These are phyloP conservation scores for Neurospora tetraspora DNA, from an alignment of 495 filamentous ascomycete genomes.

Conservation along the genomic window DNA sequence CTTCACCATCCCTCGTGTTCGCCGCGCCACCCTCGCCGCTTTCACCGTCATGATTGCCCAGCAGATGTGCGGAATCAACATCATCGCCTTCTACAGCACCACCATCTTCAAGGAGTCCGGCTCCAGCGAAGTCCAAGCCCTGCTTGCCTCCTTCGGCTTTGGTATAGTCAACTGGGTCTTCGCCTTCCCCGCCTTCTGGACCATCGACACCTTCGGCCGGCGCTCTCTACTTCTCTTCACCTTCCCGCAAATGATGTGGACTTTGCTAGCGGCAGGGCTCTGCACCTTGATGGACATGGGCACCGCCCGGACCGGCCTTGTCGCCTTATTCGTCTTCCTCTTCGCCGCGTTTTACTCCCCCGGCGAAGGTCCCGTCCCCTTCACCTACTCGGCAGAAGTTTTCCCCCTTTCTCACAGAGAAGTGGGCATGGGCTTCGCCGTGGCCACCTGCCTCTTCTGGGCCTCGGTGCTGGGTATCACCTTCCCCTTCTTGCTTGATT, in stretches of 20 bases:
- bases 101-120: conserved; percentile 62
- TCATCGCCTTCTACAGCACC: conserved; percentile 79
- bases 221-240: conserved; percentile 70
- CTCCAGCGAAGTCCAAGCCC: conserved; percentile 43
- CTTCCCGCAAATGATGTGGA: conserved; percentile 79
- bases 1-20: conserved; percentile 50
- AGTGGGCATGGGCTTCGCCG: conserved; percentile 64
- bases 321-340: conserved; percentile 63
- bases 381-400: conserved; percentile 71
- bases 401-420: conserved; percentile 67
- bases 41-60: conserved; percentile 68
- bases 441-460: conserved; percentile 60
- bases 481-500: conserved; percentile 52
- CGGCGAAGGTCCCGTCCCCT: conserved; percentile 76
- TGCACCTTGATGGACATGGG: conserved; percentile 49
- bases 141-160: conserved; percentile 69
- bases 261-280: conserved; percentile 60
- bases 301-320: conserved; percentile 47
- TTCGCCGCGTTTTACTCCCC: conserved; percentile 67
- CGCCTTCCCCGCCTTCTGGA: conserved; percentile 71
- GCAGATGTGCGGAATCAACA: conserved; percentile 82
- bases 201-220: conserved; percentile 79
- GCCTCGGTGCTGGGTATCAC: conserved; percentile 54
- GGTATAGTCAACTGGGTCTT: conserved; percentile 78
- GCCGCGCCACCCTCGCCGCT: conserved; percentile 49